These are phyloP conservation scores for Pochonia chlamydosporia DNA, from an alignment of 2,329 filamentous ascomycete genomes.

Conservation along the genomic window DNA sequence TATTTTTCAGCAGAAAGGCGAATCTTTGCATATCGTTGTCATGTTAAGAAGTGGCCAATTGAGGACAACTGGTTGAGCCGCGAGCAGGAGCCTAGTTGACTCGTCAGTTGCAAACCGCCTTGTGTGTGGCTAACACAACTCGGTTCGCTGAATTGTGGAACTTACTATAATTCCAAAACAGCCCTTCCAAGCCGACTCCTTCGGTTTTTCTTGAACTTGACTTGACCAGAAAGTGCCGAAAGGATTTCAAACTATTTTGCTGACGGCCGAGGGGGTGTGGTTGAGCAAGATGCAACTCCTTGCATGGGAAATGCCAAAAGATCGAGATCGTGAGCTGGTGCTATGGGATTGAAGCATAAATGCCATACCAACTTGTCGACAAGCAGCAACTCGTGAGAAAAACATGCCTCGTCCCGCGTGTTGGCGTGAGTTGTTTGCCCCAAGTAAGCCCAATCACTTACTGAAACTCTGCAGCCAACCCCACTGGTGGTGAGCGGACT, in stretches of 20 bases:
- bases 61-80: background rate
- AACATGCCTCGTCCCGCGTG: background rate
- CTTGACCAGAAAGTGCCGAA: background rate
- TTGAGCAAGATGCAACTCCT: background rate
- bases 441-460: background rate
- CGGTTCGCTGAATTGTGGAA: too few relatives aligned
- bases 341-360: background rate
- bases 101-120: too few relatives aligned
- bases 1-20: background rate
- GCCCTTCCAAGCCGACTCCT: background rate
- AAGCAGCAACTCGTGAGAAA: background rate
- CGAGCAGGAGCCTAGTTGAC: too few relatives aligned
- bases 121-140: too few relatives aligned
- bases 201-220: background rate
- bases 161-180: too few relatives aligned
- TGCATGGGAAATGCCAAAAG: background rate
- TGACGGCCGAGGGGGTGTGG: too few relatives aligned
- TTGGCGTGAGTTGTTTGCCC: background rate
- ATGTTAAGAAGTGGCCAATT: background rate
- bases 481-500: background rate
- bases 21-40: background rate
- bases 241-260: too few relatives aligned
- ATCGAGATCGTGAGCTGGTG: background rate
- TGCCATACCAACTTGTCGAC: background rate
- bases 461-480: background rate